phyloP scores from a whole-genome alignment of 805 yeast species.

The Candida schatavii region DNA sequence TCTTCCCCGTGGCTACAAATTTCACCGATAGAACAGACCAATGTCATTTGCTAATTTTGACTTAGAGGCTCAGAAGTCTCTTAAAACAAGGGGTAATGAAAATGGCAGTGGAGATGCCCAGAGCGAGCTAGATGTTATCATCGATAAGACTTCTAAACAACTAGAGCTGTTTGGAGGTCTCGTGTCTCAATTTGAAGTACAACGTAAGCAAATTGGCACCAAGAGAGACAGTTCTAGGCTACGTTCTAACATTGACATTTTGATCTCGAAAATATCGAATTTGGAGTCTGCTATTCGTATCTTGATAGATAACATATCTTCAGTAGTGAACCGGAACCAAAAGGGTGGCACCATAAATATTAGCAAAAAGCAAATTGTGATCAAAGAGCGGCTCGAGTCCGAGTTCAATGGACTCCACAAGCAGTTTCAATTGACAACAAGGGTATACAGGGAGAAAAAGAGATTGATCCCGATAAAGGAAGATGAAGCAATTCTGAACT shows the following conservation, averaged over 20 bases:
- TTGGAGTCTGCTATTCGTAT: conserved; percentile 30
- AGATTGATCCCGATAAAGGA: conserved; percentile 21
- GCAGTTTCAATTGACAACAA: conserved; percentile 41
- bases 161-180: conserved; percentile 46
- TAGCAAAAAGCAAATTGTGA: conserved; percentile 40
- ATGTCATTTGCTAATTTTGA: conserved; percentile 59
- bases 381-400: conserved; percentile 49
- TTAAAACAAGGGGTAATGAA: conserved; percentile 6
- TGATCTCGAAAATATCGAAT: conserved; percentile 28
- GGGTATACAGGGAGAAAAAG: conserved; percentile 50
- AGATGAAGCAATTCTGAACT: conserved; percentile 18
- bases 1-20: too few species aligned
- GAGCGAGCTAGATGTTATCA: conserved; percentile 32
- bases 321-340: conserved; percentile 26
- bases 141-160: conserved; percentile 35
- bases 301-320: conserved; percentile 27
- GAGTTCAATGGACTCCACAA: conserved; percentile 56
- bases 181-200: conserved; percentile 49
- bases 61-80: conserved; percentile 45
- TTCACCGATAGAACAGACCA: too few species aligned
- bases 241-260: conserved; percentile 33
- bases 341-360: conserved; percentile 14
- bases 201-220: conserved; percentile 51
- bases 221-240: conserved; percentile 42
- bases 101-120: conserved; percentile 9